Conservation (phyloP, 2,329 filamentous ascomycete species). For the Ceratocystis diversiconidia region DNA sequence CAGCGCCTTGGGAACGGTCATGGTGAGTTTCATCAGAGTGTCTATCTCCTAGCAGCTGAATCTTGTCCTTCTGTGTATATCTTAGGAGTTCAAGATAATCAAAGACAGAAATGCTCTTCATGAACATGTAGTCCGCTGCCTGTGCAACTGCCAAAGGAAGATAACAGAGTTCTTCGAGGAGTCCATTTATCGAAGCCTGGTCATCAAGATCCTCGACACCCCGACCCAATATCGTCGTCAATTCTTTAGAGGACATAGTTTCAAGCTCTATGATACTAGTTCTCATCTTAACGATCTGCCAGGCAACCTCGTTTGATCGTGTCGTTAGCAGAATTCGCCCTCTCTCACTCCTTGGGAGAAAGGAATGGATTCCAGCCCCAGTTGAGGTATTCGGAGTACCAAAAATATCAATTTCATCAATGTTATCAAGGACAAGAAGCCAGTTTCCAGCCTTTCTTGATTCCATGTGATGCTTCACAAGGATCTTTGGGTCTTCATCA, state of each 20-base stretch:
- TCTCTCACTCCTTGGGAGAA: slow-evolving; percentile 22
- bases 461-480: slow-evolving; percentile 19
- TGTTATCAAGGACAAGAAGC: slow-evolving; percentile 22
- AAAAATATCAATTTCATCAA: slow-evolving; percentile 18
- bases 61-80: background rate
- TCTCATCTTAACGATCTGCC: background rate
- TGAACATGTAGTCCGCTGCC: slow-evolving; percentile 19
- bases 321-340: slow-evolving; percentile 13
- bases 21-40: background rate
- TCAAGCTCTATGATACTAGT: background rate
- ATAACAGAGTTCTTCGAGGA: slow-evolving; percentile 5
- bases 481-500: slow-evolving; percentile 4
- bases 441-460: slow-evolving; percentile 20
- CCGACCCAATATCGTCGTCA: background rate
- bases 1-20: background rate
- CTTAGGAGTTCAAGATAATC: background rate
- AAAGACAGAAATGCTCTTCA: background rate
- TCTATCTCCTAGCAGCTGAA: background rate
- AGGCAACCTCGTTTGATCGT: background rate
- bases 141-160: slow-evolving; percentile 19
- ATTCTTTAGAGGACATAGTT: background rate
- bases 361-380: slow-evolving; percentile 15
- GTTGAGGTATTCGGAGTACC: background rate
- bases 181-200: background rate
- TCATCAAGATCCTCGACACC: background rate